Evolutionary conservation across 2,329 filamentous ascomycete species (phyloP), one percentile per base, ranked within the genome.

Genomic region (Talaromyces funiculosus): DNA sequence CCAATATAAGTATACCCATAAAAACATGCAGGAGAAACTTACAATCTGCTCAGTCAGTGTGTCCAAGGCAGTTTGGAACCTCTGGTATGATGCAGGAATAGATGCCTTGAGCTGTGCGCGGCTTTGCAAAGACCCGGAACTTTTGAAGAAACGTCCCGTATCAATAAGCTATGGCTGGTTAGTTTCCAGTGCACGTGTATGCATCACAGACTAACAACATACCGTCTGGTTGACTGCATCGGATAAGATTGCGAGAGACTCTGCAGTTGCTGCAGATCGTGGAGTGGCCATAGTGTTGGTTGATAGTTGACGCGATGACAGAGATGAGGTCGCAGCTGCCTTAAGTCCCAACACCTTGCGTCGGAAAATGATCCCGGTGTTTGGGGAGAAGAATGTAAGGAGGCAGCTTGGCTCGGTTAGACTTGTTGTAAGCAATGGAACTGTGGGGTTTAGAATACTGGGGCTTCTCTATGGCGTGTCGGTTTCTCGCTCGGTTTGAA

Each of bases 11-110:
- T 63, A 77, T 77, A 29, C 74, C 73, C 38, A 76, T 71, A 49
- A 75, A 76, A 74, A 61, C 8, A 59, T 40, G 14, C 9, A 37
- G 47, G 22, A 14, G 33, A 60, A 12, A 67, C 74, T 59, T 71
- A 77, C 75, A 65, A 78, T 77, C 61, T 77, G 74, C 59, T 77
- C 73, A 10, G 74, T 76, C 29, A 78, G 66, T 47, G 67, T 69
- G 61, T 78, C 75, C 24, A 78, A 62, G 7, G 75, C 75, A 51
- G 63, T 64, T 58, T 77, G 75, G 57, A 77, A 77, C 53, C 72
- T 67, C 40, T 76, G 74, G 60, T 75, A 71, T 16, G 74, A 69
- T 20, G 62, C 63, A 6, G 75, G 75, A n/a, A 78, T 65, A 16
- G 71, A 67, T 10, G 71, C 70, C 62, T 76, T 75, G 38, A 77